Conservation (phyloP, 352 stramenopile species). For the Phytopythium kandeliae region DNA sequence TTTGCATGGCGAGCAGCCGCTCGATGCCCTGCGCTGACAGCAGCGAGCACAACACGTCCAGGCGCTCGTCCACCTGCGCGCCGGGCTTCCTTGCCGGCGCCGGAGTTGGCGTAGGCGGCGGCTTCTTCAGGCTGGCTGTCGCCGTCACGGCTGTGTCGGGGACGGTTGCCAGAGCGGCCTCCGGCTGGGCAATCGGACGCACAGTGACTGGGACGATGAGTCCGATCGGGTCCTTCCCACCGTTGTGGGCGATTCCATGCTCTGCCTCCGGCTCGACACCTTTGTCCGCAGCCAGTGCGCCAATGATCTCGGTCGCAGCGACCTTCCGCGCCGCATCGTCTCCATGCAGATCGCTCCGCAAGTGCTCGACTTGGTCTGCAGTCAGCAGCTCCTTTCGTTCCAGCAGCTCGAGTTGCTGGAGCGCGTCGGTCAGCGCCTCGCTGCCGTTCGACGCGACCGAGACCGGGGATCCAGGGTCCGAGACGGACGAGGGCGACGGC, state of each 20-base stretch:
- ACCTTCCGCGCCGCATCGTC: neutral
- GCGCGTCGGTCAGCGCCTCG: neutral
- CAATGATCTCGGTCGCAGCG: slow-evolving; percentile 1
- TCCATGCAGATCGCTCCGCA: slow-evolving; percentile 2
- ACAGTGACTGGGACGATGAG: slow-evolving; percentile 9
- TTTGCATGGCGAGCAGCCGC: slow-evolving; percentile 54
- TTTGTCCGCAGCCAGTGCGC: neutral
- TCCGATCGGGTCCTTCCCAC: neutral
- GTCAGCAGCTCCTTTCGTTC: slow-evolving; percentile 1
- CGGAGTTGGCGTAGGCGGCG: neutral
- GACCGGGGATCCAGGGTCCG: neutral
- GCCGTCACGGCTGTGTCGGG: neutral
- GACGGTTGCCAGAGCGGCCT: neutral
- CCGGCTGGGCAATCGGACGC: slow-evolving; percentile 16
- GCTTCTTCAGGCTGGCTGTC: neutral
- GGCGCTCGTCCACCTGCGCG: slow-evolving; percentile 30
- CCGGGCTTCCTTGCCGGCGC: slow-evolving; percentile 1
- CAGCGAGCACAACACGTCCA: slow-evolving; percentile 79
- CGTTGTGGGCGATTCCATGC: neutral
- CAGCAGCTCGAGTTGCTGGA: slow-evolving; percentile 3
- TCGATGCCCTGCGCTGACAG: slow-evolving; percentile 68
- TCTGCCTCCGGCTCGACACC: slow-evolving; percentile 3
- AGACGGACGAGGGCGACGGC: neutral
- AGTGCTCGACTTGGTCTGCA: neutral
- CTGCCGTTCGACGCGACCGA: neutral